Evolutionary conservation across 225 moss, liverwort and hornwort species (phyloP).

Genomic region (Marchantia polymorpha): DNA sequence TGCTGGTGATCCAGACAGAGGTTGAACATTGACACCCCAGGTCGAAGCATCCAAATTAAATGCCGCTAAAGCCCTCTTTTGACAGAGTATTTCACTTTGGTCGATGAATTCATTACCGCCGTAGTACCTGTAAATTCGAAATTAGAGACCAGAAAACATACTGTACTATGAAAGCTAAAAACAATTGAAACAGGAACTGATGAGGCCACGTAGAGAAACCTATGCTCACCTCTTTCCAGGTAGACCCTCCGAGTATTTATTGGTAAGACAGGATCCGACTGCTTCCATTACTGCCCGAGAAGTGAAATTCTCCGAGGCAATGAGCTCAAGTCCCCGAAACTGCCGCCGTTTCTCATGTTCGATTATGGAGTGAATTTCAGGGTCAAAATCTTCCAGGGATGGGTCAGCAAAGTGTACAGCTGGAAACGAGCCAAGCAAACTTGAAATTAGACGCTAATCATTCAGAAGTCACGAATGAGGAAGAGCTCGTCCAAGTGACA

Average conservation of each 20-base stretch:
- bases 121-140: constrained; percentile 58
- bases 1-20: constrained; percentile 76
- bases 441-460: too few relatives aligned
- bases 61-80: constrained; percentile 68
- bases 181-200: neutral
- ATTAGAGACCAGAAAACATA: neutral
- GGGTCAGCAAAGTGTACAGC: constrained; percentile 53
- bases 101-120: constrained; percentile 88
- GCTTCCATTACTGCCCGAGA: constrained; percentile 93
- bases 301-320: constrained; percentile 87
- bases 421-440: constrained; percentile 1
- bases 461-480: too few relatives aligned
- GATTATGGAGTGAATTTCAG: constrained; percentile 74
- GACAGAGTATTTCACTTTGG: constrained; percentile 69
- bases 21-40: constrained; percentile 94
- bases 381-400: constrained; percentile 59
- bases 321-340: constrained; percentile 77
- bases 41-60: constrained; percentile 56
- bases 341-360: constrained; percentile 76
- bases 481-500: too few relatives aligned
- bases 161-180: neutral
- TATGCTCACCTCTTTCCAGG: constrained; percentile 67
- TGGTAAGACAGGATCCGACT: constrained; percentile 91
- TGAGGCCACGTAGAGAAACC: neutral
- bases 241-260: constrained; percentile 84